Evolutionary conservation across 1,284 basidiomycete species (phyloP).

Genomic region (Lentinus polychrous): DNA sequence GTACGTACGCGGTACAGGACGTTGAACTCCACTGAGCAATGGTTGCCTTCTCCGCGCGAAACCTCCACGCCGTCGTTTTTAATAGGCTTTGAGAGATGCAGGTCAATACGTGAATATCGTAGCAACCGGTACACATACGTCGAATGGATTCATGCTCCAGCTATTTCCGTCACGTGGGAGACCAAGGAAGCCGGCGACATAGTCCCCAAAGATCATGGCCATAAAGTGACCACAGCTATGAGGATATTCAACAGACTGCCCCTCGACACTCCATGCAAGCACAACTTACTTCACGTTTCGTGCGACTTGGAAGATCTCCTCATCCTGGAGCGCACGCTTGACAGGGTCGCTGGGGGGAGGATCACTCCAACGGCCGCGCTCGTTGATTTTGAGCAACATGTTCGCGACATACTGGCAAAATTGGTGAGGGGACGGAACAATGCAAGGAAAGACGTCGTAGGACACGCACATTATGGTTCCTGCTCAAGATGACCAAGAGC

Average conservation of each 20-base stretch:
- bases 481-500: constrained; percentile 56
- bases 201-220: constrained; percentile 65
- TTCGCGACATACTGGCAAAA: constrained; percentile 54
- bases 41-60: constrained; percentile 67
- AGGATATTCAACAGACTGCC: constrained; percentile 2
- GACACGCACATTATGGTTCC: constrained; percentile 59
- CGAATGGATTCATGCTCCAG: constrained; percentile 60
- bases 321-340: constrained; percentile 41
- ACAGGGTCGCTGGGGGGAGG: constrained; percentile 25
- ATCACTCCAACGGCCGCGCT: constrained; percentile 36
- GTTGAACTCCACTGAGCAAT: constrained; percentile 69
- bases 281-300: constrained; percentile 67
- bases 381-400: constrained; percentile 63
- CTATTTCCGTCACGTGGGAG: constrained; percentile 50
- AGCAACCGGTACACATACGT: constrained; percentile 29
- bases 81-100: constrained; percentile 31
- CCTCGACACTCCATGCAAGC: background rate
- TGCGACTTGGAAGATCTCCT: constrained; percentile 69
- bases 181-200: constrained; percentile 66
- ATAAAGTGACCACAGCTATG: constrained; percentile 41
- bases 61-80: constrained; percentile 41
- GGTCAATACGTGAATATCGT: background rate
- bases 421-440: no score
- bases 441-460: background rate
- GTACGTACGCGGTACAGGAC: constrained; percentile 46